Evolutionary conservation across 106 monocot species (phyloP).

Genomic region (Platanthera guangdongensis): DNA sequence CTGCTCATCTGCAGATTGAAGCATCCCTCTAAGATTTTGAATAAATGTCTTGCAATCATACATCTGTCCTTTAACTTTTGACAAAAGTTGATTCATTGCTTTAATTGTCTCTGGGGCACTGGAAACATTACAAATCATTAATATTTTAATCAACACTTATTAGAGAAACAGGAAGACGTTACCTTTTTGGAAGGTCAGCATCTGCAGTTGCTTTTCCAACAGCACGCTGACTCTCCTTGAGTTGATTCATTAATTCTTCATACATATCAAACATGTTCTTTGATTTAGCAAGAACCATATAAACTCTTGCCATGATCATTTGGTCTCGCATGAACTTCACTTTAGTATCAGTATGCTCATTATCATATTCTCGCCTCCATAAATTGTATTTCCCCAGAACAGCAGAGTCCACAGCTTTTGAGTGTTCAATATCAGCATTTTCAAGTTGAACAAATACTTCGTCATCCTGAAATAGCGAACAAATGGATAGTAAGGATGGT

Average conservation of each 20-base stretch:
- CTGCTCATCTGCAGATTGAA: slow-evolving; percentile 67
- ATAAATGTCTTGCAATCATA: slow-evolving; percentile 61
- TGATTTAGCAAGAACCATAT: slow-evolving; percentile 34
- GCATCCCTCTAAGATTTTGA: slow-evolving; percentile 55
- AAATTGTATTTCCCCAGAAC: slow-evolving; percentile 68
- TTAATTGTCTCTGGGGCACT: slow-evolving; percentile 59
- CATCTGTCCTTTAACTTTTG: slow-evolving; percentile 49
- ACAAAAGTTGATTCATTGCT: slow-evolving; percentile 64
- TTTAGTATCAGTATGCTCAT: slow-evolving; percentile 54
- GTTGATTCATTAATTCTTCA: slow-evolving; percentile 25
- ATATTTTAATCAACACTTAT: neutral
- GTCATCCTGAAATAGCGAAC: slow-evolving; percentile 23
- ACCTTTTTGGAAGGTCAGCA: slow-evolving; percentile 42
- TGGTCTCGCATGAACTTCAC: slow-evolving; percentile 70
- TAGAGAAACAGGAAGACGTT: neutral
- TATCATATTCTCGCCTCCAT: slow-evolving; percentile 71
- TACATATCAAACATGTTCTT: slow-evolving; percentile 34
- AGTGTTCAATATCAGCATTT: slow-evolving; percentile 61
- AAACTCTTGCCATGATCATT: slow-evolving; percentile 63
- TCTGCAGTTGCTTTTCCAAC: slow-evolving; percentile 60
- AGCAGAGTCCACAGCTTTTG: slow-evolving; percentile 69
- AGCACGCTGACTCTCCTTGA: slow-evolving; percentile 63
- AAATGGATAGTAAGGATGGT: neutral
- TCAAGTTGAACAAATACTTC: slow-evolving; percentile 59
- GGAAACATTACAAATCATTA: slow-evolving; percentile 5